Evolutionary conservation across 768 basidiomycete genomes (phyloP), one percentile per base, ranked within the genome.

Genomic region (Agrocybe pediades): DNA sequence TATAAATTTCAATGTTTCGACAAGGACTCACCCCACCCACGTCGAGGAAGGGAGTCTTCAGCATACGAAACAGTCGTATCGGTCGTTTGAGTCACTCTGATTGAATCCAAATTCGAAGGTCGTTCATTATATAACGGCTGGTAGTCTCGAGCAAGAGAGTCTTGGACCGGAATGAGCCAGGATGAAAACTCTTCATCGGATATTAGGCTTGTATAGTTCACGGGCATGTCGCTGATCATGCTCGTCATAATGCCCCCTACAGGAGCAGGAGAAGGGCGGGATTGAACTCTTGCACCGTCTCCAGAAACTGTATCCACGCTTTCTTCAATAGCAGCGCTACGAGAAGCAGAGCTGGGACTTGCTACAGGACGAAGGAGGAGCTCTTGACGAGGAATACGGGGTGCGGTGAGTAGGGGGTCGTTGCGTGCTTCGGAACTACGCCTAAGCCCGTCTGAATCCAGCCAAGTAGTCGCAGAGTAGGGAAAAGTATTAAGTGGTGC

Each of bases 11-110:
- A 46, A 46, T 42, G 23, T 33, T 41, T 11, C 21, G 29, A 40
- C 21, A 43, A 52, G 51, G 21, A 65, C 76, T 56, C 61, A 80
- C 80, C 76, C 80, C 79, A 81, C 41, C 73, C 75, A 53, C 77
- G 73, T 55, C 77, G 68, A 36, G 73, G 71, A 39, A 64, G 46
- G 17, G 48, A 50, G 16, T 44, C 30, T 33, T 59, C 58, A 3
- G 55, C 19, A 47, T 55, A 55, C n/a, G 59, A 55, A 36, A 55
- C 29, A 21, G 43, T 49, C 9, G 62, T 51, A 20, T 57, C 54
- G 20, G 56, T 57, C 40, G 53, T 57, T 39, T 58, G 54, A 17
- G 62, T 57, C n/a, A 60, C 50, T 46, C 57, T 55, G 23, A 61
- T 53, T 11, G 46, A 40, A 41, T 62, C 59, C 46, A 53, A 45